Evolutionary conservation across 2,329 filamentous ascomycete genomes (phyloP).

Genomic region (Phaeomoniella chlamydospora): DNA sequence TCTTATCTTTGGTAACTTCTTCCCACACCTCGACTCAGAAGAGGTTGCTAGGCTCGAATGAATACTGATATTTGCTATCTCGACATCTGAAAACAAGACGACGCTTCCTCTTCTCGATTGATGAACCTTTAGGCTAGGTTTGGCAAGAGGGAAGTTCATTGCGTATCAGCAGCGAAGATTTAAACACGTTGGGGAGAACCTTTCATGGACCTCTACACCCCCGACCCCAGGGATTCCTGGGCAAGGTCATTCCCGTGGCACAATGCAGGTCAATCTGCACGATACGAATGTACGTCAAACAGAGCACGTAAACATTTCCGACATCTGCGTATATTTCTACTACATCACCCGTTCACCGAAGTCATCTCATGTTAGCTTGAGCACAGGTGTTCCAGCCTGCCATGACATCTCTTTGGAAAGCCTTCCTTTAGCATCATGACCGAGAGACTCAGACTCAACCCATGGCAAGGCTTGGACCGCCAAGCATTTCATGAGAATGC

Average conservation of each 20-base stretch:
- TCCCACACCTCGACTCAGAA: background rate
- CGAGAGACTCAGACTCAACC: background rate
- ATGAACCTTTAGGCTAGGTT: background rate
- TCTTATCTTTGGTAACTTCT: too few relatives aligned
- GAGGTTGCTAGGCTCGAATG: background rate
- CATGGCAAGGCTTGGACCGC: slow-evolving; percentile 2
- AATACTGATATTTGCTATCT: background rate
- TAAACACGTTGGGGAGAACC: background rate
- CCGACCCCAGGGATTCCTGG: background rate
- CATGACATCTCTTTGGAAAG: background rate
- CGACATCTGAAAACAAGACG: background rate
- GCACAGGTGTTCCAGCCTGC: background rate
- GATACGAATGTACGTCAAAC: background rate
- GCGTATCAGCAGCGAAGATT: background rate
- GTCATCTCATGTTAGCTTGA: background rate
- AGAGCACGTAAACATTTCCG: background rate
- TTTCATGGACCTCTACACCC: background rate
- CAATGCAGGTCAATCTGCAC: background rate
- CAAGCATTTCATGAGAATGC: slow-evolving; percentile 4
- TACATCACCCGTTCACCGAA: too few relatives aligned
- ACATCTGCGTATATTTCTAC: background rate
- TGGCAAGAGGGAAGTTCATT: background rate
- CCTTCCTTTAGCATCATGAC: background rate
- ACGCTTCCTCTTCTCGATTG: background rate
- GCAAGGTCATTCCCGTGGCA: background rate